A percentile compares a stretch with the other conserved stretches of the same genome.
These are phyloP conservation scores for Fusarium solani-melongenae DNA, from an alignment of 2,329 filamentous ascomycete genomes.

Conservation along the genomic window DNA sequence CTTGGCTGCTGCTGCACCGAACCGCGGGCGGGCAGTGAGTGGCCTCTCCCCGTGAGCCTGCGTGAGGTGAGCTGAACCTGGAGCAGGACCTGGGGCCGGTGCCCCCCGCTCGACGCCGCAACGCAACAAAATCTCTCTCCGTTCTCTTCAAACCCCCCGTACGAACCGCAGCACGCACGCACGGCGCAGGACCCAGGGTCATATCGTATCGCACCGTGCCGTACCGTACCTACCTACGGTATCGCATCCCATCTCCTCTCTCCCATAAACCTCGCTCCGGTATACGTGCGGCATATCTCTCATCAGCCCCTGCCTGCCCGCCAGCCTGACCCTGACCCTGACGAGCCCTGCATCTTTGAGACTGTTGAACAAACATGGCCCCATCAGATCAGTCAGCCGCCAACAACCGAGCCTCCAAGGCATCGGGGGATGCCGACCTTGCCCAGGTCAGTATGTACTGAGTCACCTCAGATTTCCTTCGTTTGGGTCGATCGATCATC, in stretches of 20 bases:
- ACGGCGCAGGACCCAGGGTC: background rate
- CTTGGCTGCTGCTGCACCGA: background rate
- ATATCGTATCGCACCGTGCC: background rate
- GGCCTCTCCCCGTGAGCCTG: background rate
- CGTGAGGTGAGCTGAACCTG: background rate
- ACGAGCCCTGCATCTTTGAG: background rate
- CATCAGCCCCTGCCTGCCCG: background rate
- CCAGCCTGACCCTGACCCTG: no score
- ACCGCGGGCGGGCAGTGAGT: background rate
- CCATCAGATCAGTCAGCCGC: constrained; percentile 22
- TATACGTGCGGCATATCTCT: background rate
- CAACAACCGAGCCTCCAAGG: constrained; percentile 25
- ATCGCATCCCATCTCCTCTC: background rate
- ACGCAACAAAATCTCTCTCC: background rate
- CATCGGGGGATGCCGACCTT: constrained; percentile 39
- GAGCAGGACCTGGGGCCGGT: background rate
- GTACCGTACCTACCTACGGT: background rate
- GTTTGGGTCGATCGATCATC: background rate
- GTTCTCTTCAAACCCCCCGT: background rate
- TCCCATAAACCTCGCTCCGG: background rate
- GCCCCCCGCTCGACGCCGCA: background rate
- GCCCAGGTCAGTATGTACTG: constrained; percentile 37
- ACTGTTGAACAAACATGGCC: constrained; percentile 14
- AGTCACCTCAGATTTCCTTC: background rate
- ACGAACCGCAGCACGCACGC: background rate